Conservation (phyloP, 139 green algal genomes). For the Auxenochlorella protothecoides region DNA sequence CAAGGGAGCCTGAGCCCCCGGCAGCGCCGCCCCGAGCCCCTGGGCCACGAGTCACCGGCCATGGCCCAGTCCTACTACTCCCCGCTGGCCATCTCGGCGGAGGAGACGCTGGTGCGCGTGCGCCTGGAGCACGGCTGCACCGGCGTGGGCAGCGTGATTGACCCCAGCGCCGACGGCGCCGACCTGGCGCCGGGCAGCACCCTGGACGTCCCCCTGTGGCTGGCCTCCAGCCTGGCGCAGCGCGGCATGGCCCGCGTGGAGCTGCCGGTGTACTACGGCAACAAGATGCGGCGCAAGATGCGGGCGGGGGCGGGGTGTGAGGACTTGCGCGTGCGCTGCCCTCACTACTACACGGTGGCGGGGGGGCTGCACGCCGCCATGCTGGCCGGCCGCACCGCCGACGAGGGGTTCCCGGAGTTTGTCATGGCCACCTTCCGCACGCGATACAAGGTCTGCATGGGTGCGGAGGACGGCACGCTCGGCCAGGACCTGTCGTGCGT, state of each 20-base stretch:
- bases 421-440: conserved; percentile 26
- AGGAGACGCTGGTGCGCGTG: conserved; percentile 30
- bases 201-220: conserved; percentile 42
- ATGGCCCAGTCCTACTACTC: conserved; percentile 23
- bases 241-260: conserved; percentile 24
- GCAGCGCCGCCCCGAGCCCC: neutral
- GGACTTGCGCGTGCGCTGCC: conserved; percentile 37
- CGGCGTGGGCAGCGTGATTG: conserved; percentile 30
- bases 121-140: conserved; percentile 19
- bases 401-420: conserved; percentile 26
- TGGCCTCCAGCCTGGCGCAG: conserved; percentile 26
- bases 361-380: conserved; percentile 19
- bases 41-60: neutral
- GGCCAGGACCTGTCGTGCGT: neutral
- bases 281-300: conserved; percentile 44
- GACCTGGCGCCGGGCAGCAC: conserved; percentile 15
- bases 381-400: conserved; percentile 7
- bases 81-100: conserved; percentile 20
- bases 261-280: conserved; percentile 29
- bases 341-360: conserved; percentile 41
- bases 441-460: conserved; percentile 25
- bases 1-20: neutral
- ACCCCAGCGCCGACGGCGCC: conserved; percentile 27
- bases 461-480: neutral
- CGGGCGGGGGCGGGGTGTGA: conserved; percentile 37